These are phyloP conservation scores for Grammothele lineata DNA, from an alignment of 768 basidiomycete genomes.

Conservation along the genomic window DNA sequence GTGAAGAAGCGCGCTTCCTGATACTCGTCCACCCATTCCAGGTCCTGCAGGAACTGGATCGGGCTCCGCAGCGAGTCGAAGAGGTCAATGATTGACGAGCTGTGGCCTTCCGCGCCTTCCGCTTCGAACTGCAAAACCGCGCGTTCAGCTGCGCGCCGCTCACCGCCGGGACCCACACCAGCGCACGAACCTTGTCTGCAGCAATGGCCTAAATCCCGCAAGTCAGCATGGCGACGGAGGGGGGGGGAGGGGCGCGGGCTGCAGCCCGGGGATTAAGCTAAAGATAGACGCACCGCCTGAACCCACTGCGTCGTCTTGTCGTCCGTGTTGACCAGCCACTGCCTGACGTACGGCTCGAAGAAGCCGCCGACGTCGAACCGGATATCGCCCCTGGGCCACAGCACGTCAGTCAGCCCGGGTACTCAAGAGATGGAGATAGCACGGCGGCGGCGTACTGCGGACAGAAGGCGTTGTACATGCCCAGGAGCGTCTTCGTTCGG, in stretches of 20 bases:
- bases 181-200: constrained; percentile 62
- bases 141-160: too few relatives aligned
- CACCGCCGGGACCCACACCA: too few relatives aligned
- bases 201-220: constrained; percentile 64
- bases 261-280: not conserved
- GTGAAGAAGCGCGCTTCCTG: constrained; percentile 91
- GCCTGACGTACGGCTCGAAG: constrained; percentile 84
- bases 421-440: not conserved
- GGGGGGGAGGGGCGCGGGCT: not conserved
- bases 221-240: not conserved
- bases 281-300: constrained; percentile 65
- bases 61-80: constrained; percentile 93
- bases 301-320: constrained; percentile 94
- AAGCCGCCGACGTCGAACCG: constrained; percentile 69
- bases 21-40: constrained; percentile 90
- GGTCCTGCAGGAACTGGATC: constrained; percentile 78
- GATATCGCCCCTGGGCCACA: constrained; percentile 44
- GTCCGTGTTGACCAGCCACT: constrained; percentile 88
- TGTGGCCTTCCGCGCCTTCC: constrained; percentile 76
- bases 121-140: constrained; percentile 60
- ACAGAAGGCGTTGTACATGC: constrained; percentile 82
- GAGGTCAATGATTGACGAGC: constrained; percentile 95
- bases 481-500: constrained; percentile 65
- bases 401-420: not conserved
- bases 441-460: constrained; percentile 64